Base-by-base conservation (phyloP, 2,329 filamentous ascomycete species). In the Colletotrichum siamense region DNA sequence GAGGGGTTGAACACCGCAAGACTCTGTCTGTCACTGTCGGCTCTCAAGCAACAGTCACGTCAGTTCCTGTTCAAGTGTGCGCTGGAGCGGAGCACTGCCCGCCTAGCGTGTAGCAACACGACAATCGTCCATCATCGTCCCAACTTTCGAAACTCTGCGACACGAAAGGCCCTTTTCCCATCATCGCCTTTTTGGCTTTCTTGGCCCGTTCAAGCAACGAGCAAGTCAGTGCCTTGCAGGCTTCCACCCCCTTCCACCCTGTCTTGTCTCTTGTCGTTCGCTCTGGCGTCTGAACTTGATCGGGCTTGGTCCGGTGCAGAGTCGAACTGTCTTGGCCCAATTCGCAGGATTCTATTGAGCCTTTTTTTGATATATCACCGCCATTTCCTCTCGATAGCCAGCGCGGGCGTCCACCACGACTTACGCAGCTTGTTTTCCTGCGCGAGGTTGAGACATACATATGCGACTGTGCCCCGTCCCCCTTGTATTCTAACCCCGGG, bases 121-220 rank as follows among this genome's bases (percentile, higher is more conserved):
- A 52, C 52, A 28, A 59, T 59, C 62, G 36, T 26, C 55, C 34
- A 72, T 64, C 69, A 67, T 72, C 73, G 39, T 75, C 73, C 30
- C 69, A 72, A 63, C 52, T 75, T 63, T 72, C 39, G 73, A 72
- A 75, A 75, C 69, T 63, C 69, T 68, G 39, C 36, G 30, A 66
- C 73, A 67, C 73, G 52, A 66, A 72, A 36, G 59, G 68, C 55
- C 62, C 28, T 44, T 75, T 44, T 49, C n/a, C 44, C n/a, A 49
- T 44, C 39, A 44, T 52, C 44, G n/a, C 44, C 44, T 52, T 52
- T 32, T 63, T 30, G 52, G 67, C 52, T 22, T 30, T 34, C 64
- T 55, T 44, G 55, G 52, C 55, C 55, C 55, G 62, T 64, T 52
- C 62, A 64, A 44, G 62, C 62, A 18, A 62, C n/a, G 32, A 34